Conservation (phyloP, 2,329 filamentous ascomycete species). For the Eurotiales sp. region DNA sequence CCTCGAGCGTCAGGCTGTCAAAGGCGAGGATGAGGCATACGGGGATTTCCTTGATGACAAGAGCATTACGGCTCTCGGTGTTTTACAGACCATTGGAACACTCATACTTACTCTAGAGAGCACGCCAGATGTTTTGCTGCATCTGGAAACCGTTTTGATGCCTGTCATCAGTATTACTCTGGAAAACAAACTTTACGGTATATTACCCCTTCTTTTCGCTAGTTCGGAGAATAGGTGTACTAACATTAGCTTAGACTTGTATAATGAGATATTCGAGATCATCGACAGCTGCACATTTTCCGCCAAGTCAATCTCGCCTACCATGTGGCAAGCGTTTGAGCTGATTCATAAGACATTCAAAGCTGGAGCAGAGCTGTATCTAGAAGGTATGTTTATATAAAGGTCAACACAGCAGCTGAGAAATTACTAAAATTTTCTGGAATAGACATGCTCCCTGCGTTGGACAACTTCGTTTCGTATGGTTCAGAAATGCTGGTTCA, state of each 20-base stretch:
- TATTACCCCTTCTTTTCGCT: neutral
- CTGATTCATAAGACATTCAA: conserved; percentile 97
- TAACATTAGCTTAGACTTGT: conserved; percentile 61
- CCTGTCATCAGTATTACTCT: conserved; percentile 93
- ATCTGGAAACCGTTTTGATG: conserved; percentile 94
- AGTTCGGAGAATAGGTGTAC: neutral
- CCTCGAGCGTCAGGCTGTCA: conserved; percentile 75
- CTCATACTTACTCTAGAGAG: conserved; percentile 95
- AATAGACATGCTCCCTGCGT: conserved; percentile 86
- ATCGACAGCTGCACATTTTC: conserved; percentile 99
- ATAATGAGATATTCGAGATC: conserved; percentile 98
- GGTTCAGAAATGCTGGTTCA: conserved; percentile 75
- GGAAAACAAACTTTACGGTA: conserved; percentile 94
- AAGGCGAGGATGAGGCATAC: conserved; percentile 72
- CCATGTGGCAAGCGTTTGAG: conserved; percentile 99
- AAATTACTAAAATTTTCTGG: neutral
- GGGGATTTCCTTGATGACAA: conserved; percentile 96
- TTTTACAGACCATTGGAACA: conserved; percentile 95
- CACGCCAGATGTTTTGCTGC: conserved; percentile 89
- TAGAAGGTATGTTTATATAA: conserved; percentile 56
- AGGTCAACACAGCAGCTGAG: neutral
- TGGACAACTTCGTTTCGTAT: conserved; percentile 97
- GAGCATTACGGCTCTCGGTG: conserved; percentile 93
- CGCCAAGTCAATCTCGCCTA: conserved; percentile 88
- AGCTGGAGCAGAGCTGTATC: conserved; percentile 90